These are phyloP conservation scores for Tricholoma matsutake DNA, from an alignment of 768 basidiomycete species.

Conservation along the genomic window DNA sequence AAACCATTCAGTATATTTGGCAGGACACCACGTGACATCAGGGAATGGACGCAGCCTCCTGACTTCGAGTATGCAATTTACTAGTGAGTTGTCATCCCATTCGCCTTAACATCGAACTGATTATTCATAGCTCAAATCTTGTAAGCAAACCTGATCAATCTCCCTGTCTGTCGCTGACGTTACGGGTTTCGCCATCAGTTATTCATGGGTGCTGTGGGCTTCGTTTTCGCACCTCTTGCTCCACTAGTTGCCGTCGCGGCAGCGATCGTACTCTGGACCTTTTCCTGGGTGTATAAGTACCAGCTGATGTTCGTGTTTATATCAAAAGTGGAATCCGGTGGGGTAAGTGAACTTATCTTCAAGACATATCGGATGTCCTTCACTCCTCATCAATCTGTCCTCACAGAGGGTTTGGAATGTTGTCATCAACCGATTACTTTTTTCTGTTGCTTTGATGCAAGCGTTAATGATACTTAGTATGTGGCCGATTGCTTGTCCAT, in stretches of 20 bases:
- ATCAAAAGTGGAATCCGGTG: constrained; percentile 89
- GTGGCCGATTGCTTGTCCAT: constrained; percentile 25
- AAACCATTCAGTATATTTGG: constrained; percentile 60
- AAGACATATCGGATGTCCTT: neutral
- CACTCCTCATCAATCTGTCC: constrained; percentile 2
- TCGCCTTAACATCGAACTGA: constrained; percentile 4
- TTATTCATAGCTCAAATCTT: constrained; percentile 46
- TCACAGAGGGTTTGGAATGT: constrained; percentile 88
- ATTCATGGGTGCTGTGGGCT: constrained; percentile 89
- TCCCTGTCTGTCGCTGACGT: neutral
- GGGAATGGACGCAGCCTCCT: constrained; percentile 88
- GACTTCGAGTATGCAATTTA: constrained; percentile 87
- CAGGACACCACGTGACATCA: constrained; percentile 84
- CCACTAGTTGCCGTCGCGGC: constrained; percentile 85
- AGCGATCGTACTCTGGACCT: constrained; percentile 83
- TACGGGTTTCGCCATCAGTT: constrained; percentile 37
- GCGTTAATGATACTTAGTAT: constrained; percentile 79
- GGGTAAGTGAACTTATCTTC: constrained; percentile 49
- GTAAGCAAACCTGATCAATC: constrained; percentile 31
- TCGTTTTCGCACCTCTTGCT: constrained; percentile 93
- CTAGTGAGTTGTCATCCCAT: constrained; percentile 51
- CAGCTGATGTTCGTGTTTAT: constrained; percentile 94
- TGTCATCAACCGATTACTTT: constrained; percentile 83
- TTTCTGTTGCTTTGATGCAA: constrained; percentile 85
- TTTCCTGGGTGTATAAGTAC: constrained; percentile 91